These are phyloP conservation scores for Auxenochlorella protothecoides DNA, from an alignment of 139 green algal genomes.

Conservation along the genomic window DNA sequence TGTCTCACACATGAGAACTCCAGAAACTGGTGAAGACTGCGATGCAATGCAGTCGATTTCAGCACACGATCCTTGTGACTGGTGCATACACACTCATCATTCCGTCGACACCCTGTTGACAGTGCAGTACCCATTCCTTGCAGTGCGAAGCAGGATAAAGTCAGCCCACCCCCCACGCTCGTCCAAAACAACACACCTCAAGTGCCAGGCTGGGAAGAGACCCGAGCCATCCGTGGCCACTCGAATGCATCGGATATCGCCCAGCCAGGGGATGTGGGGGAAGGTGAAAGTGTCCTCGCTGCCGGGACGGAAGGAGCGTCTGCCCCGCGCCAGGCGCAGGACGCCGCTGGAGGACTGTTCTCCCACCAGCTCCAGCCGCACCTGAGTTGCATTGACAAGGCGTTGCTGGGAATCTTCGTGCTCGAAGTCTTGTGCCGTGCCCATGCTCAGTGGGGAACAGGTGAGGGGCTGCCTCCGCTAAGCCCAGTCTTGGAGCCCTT, in stretches of 20 bases:
- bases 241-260: constrained; percentile 29
- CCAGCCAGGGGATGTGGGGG: constrained; percentile 28
- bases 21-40: no score
- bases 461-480: neutral
- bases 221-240: constrained; percentile 49
- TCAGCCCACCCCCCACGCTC: no score
- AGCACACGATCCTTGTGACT: no score
- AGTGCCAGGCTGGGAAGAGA: constrained; percentile 51
- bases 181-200: constrained; percentile 7
- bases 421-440: no score
- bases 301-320: constrained; percentile 29
- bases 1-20: no score
- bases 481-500: neutral
- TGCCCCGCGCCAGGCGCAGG: constrained; percentile 4
- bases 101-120: no score
- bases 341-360: constrained; percentile 39
- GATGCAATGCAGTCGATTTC: no score
- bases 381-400: neutral
- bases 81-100: no score
- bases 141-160: no score
- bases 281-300: constrained; percentile 42
- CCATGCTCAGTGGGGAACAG: constrained; percentile 13
- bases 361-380: constrained; percentile 65
- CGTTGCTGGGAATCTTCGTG: no score
- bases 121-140: no score